phyloP scores from a whole-genome alignment of 495 filamentous ascomycete genomes.

The Tuber melanosporum region DNA sequence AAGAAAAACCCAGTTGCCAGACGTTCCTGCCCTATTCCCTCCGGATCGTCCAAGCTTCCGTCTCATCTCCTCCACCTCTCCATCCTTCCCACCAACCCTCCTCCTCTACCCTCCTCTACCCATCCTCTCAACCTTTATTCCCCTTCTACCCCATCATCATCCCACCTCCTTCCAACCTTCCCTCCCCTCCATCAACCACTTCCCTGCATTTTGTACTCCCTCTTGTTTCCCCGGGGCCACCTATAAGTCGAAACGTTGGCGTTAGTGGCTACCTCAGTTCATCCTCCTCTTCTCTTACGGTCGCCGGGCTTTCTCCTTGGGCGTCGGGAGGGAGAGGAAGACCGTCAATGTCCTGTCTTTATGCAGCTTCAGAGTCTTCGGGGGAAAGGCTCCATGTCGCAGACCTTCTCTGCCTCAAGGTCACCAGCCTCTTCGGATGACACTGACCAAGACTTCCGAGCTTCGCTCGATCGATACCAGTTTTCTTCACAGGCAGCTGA shows the following conservation, averaged over 20 bases:
- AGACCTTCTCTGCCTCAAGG: constrained; percentile 38
- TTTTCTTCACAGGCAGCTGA: constrained; percentile 35
- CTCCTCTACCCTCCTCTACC: background rate
- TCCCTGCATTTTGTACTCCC: constrained; percentile 1
- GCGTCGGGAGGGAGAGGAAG: constrained; percentile 42
- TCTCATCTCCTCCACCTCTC: constrained; percentile 4
- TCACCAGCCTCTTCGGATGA: constrained; percentile 39
- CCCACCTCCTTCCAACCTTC: background rate
- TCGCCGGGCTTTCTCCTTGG: constrained; percentile 40
- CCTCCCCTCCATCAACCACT: background rate
- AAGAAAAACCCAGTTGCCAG: background rate
- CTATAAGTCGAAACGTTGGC: constrained; percentile 40
- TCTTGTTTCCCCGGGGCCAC: constrained; percentile 25
- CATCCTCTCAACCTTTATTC: background rate
- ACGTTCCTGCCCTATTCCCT: background rate
- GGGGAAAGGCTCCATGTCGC: constrained; percentile 42
- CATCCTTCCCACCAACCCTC: constrained; percentile 1
- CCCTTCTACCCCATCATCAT: background rate
- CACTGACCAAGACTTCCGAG: constrained; percentile 35
- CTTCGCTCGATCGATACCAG: constrained; percentile 18
- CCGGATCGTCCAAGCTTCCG: constrained; percentile 2
- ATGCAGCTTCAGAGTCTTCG: constrained; percentile 36
- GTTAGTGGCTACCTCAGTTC: constrained; percentile 39
- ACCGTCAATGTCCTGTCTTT: constrained; percentile 41
- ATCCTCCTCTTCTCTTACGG: constrained; percentile 43